Evolutionary conservation across 768 basidiomycete species (phyloP), one percentile per base, ranked within the genome.

Genomic region (Mycena kentingensis): DNA sequence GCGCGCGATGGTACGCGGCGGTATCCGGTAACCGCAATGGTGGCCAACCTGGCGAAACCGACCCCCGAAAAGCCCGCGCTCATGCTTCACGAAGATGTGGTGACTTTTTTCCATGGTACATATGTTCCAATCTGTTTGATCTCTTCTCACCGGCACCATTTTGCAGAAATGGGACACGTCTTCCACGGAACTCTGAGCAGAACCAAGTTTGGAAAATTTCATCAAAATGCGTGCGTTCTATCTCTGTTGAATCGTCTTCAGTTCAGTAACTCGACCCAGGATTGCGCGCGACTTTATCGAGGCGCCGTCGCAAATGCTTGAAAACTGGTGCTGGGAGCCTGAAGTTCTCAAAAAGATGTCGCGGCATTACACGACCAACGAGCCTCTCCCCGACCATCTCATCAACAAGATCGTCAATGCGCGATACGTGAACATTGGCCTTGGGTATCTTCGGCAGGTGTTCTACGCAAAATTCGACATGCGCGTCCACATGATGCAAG

Each of bases 81-180:
- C 29, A 89, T 95, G 90, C 74, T 81, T n/a, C 90, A 93, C 55
- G 84, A 87, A 60, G 89, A 92, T 52, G 90, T 91, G 1, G 90
- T 90, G 11, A 94, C 91, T 0, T 91, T 93, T 72, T 92, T 93
- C 81, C 92, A 94, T 60, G 92, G n/a, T n/a, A n/a, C n/a, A n/a
- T n/a, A n/a, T n/a, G n/a, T n/a, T n/a, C n/a, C n/a, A n/a, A n/a
- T n/a, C n/a, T n/a, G n/a, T n/a, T n/a, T n/a, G n/a, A n/a, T n/a
- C n/a, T n/a, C n/a, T n/a, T n/a, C n/a, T n/a, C n/a, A n/a, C n/a
- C n/a, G n/a, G n/a, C n/a, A n/a, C n/a, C n/a, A n/a, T n/a, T n/a
- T n/a, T n/a, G n/a, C n/a, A n/a, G n/a, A 92, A 70, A 88, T 91
- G 87, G 89, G 85, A 2, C 83, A 85, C 56, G 81, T 82, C 4